Base-by-base conservation (phyloP, 441 rosid genomes). In the Eutrema salsugineum region DNA sequence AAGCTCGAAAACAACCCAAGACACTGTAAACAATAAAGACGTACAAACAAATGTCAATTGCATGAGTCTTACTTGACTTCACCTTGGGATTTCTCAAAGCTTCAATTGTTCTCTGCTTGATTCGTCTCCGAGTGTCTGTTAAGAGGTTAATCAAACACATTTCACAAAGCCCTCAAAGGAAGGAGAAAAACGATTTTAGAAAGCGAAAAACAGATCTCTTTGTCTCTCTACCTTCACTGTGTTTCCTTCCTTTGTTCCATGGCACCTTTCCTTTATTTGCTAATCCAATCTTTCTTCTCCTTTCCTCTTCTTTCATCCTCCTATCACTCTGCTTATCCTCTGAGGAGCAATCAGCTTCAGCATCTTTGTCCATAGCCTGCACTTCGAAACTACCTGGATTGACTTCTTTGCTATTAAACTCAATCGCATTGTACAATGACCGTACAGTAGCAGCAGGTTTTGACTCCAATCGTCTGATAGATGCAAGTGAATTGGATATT, bases 51-150 rank as follows among this genome's bases (percentile, higher is more conserved):
- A 28, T 12, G 49, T 60, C 16, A 58, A 73, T 49, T 66, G 76
- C 57, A 69, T 67, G 74, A 71, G 76, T 90, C 96, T 91, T 84
- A 88, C 87, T 85, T 83, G 87, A 86, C 89, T 84, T 94, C 93
- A 91, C 98, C 97, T 94, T 84, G 84, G 97, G 95, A 68, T 89
- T 78, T 75, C 82, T 88, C 83, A 94, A 83, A 73, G 93, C 97
- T 83, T 85, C 95, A 2, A 81, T 79, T 12, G 95, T 94, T 83
- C 91, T 88, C 81, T 78, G 85, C 83, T 72, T 89, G 85, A 94
- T 94, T 76, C 80, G 81, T 35, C 76, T 81, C 20, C 96, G 84
- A 62, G 96, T 87, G 63, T 87, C 98, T 94, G 76, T 57, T 20
- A 73, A 79, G 32, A 59, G 49, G 22, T 66, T 57, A 44, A 73